Base-by-base conservation (phyloP, 176 grass and related monocot species). In the Typha latifolia region DNA sequence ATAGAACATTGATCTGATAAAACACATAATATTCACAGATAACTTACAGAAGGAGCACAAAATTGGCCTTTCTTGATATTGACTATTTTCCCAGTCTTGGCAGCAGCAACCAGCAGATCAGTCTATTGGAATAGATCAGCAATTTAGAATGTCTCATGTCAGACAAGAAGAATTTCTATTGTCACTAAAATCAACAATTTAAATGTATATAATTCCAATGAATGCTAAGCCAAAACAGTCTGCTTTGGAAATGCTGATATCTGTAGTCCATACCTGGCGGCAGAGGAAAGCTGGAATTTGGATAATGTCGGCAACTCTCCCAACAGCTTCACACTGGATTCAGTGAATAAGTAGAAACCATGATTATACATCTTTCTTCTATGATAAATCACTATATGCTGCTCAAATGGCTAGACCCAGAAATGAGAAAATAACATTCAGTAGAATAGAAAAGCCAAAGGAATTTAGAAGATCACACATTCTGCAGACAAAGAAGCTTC, bases 31-130 rank as follows among this genome's bases (percentile, higher is more conserved):
- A 65, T 53, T 11, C n/a, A 67, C 63, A 47, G 75, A n/a, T 49
- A 75, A 90, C 93, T 91, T 84, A 96, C 93, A 32, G 93, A 89
- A 59, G 93, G 74, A 8, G 88, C 88, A 78, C 93, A 96, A 73
- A 96, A 91, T 89, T 96, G 93, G 55, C 85, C 93, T 84, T 96
- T 96, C 82, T 96, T 96, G 72, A 96, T 96, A 72, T 89, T 96
- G 75, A 96, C 91, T 69, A 96, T 96, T 80, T 79, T 96, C 51
- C 88, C 88, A 37, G 93, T 96, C 69, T 89, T 86, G 43, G 93
- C 93, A 16, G 93, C 93, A 27, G 88, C 82, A 66, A 96, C 80
- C 72, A 96, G 72, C 80, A 96, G 88, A 49, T 96, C 93, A 56
- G 93, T 96, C 93, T 91, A 82, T 74, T 77, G 77, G 11, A 68